These are phyloP conservation scores for Alternaria dauci DNA, from an alignment of 2,329 filamentous ascomycete species.

Conservation along the genomic window DNA sequence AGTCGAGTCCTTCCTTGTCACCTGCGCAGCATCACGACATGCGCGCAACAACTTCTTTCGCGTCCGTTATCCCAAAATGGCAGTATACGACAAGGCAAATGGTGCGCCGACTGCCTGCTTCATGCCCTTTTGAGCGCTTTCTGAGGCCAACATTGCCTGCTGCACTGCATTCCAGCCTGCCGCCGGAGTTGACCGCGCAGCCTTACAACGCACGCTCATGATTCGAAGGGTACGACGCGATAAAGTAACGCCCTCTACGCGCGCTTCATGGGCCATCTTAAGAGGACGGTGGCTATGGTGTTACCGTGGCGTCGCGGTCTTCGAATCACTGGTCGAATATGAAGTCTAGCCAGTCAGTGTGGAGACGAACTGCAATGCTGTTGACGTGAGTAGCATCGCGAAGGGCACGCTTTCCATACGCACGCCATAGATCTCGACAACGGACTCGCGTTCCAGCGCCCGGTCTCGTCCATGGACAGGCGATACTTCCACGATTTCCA, in stretches of 20 bases:
- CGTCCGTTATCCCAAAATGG: slow-evolving; percentile 2
- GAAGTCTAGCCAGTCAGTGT: neutral
- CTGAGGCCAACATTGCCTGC: slow-evolving; percentile 6
- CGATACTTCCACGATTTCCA: neutral
- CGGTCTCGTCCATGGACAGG: neutral
- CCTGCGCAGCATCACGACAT: slow-evolving; percentile 4
- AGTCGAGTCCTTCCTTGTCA: slow-evolving; percentile 17
- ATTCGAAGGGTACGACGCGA: neutral
- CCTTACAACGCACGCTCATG: neutral
- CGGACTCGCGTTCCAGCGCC: neutral
- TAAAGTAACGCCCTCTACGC: slow-evolving; percentile 2
- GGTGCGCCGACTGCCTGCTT: slow-evolving; percentile 13
- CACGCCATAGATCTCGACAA: neutral
- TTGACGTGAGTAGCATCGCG: neutral
- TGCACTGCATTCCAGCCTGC: slow-evolving; percentile 4
- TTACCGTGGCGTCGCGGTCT: neutral
- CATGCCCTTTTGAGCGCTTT: slow-evolving; percentile 3
- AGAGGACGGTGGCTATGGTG: slow-evolving; percentile 1
- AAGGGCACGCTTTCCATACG: neutral
- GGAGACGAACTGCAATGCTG: neutral
- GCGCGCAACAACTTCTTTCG: neutral
- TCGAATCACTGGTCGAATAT: neutral
- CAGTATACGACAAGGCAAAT: slow-evolving; percentile 12
- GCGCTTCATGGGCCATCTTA: neutral
- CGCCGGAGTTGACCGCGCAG: slow-evolving; percentile 10